phyloP scores from a whole-genome alignment of 2,329 filamentous ascomycete species.

The Coniochaeta sp. region DNA sequence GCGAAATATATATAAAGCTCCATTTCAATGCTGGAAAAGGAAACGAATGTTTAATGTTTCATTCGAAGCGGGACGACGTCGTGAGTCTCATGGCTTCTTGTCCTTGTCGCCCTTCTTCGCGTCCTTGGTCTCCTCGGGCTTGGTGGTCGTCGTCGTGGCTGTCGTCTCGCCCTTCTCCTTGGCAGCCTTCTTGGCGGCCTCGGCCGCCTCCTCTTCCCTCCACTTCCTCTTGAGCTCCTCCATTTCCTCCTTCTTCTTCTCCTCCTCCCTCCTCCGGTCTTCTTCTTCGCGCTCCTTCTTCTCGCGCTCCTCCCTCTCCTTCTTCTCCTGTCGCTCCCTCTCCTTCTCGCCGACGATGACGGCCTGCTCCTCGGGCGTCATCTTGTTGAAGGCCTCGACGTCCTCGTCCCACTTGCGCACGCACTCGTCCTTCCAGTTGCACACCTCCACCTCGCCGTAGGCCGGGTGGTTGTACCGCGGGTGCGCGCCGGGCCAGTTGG shows the following conservation, averaged over 20 bases:
- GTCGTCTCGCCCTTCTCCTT: conserved; percentile 2
- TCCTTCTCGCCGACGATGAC: conserved; percentile 32
- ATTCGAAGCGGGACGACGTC: not conserved
- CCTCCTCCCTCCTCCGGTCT: conserved; percentile 24
- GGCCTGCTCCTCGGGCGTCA: conserved; percentile 53
- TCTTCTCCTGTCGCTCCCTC: conserved; percentile 17
- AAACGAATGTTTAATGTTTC: not conserved
- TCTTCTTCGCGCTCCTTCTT: conserved; percentile 16
- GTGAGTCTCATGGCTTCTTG: conserved; percentile 2
- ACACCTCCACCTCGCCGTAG: conserved; percentile 63
- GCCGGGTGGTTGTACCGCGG: conserved; percentile 60
- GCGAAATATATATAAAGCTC: not conserved
- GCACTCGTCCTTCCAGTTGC: conserved; percentile 62
- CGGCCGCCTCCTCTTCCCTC: conserved; percentile 1
- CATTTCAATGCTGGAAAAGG: not conserved
- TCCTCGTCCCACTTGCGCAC: conserved; percentile 60
- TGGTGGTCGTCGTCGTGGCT: not conserved
- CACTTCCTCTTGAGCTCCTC: conserved; percentile 1
- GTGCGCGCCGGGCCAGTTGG: conserved; percentile 61
- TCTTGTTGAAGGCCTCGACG: conserved; percentile 49
- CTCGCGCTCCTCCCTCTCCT: conserved; percentile 15
- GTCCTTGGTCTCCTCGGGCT: not conserved
- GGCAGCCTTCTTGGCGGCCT: not conserved
- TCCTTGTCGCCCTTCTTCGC: conserved; percentile 1
- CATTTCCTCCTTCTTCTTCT: conserved; percentile 18